Evolutionary conservation across 202 grass and related monocot species (phyloP).

Genomic region (Saccharum hybrid): DNA sequence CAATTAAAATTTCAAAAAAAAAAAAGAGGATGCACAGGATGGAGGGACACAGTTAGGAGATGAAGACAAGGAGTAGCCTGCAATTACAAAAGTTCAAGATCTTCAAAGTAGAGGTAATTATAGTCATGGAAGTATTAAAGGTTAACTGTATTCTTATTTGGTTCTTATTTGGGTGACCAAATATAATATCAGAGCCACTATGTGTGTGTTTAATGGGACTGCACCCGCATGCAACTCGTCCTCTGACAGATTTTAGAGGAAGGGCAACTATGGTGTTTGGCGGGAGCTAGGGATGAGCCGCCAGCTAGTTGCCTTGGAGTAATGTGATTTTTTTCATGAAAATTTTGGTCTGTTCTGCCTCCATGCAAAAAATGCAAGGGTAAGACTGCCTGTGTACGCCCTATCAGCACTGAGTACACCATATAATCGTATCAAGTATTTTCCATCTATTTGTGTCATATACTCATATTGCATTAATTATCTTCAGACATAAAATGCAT

Average conservation of each 20-base stretch:
- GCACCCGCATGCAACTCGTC: not conserved
- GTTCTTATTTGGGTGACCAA: not conserved
- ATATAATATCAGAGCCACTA: not conserved
- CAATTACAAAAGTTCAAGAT: conserved; percentile 1
- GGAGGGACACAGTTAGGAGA: not conserved
- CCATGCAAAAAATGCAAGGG: not conserved
- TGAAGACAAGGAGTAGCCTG: not conserved
- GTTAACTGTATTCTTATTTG: not conserved
- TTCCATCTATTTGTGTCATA: not conserved
- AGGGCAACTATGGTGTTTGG: not conserved
- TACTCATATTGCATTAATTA: not conserved
- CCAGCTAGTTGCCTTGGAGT: not conserved
- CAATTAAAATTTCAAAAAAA: not conserved
- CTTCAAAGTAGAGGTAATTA: not conserved
- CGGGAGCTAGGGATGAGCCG: not conserved
- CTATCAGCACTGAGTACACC: not conserved
- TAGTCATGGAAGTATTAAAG: not conserved
- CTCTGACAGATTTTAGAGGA: not conserved
- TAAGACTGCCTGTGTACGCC: not conserved
- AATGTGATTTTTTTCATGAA: not conserved
- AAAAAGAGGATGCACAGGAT: not conserved
- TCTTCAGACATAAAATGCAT: not conserved
- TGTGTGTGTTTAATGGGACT: not conserved
- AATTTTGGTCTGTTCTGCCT: not conserved
- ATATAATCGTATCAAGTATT: not conserved